These are phyloP conservation scores for Trametes hirsuta DNA, from an alignment of 1,284 basidiomycete species.

Conservation along the genomic window DNA sequence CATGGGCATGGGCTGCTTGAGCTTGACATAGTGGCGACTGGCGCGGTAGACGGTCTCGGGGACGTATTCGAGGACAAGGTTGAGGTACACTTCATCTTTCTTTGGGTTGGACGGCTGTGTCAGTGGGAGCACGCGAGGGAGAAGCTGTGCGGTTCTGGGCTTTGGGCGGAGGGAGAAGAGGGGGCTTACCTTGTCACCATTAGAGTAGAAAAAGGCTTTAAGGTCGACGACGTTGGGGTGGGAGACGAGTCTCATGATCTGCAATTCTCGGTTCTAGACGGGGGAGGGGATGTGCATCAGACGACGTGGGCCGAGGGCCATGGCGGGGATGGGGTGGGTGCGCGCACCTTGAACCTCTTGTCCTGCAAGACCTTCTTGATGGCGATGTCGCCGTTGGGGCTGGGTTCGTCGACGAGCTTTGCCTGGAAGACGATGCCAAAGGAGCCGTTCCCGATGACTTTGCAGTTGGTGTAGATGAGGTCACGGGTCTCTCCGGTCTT, in stretches of 20 bases:
- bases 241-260: conserved; percentile 98
- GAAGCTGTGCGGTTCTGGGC: background rate
- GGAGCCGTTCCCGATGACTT: conserved; percentile 97
- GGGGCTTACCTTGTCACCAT: conserved; percentile 90
- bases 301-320: background rate
- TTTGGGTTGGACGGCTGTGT: conserved; percentile 39
- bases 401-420: conserved; percentile 65
- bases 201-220: conserved; percentile 98
- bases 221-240: conserved; percentile 99
- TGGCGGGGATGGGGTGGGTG: background rate
- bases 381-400: conserved; percentile 86
- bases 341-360: conserved; percentile 97
- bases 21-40: conserved; percentile 97
- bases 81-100: conserved; percentile 99
- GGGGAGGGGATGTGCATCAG: background rate
- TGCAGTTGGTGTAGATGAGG: conserved; percentile 96
- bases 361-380: conserved; percentile 99
- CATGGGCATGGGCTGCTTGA: conserved; percentile 99
- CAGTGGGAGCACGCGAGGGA: conserved; percentile 8
- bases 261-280: conserved; percentile 95
- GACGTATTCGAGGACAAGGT: conserved; percentile 98
- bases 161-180: conserved; percentile 5
- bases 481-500: conserved; percentile 89
- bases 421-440: conserved; percentile 98
- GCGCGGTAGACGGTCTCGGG: conserved; percentile 99